Base-by-base conservation (phyloP, 176 grass and related monocot genomes). In the Aegilops sharonensis region DNA sequence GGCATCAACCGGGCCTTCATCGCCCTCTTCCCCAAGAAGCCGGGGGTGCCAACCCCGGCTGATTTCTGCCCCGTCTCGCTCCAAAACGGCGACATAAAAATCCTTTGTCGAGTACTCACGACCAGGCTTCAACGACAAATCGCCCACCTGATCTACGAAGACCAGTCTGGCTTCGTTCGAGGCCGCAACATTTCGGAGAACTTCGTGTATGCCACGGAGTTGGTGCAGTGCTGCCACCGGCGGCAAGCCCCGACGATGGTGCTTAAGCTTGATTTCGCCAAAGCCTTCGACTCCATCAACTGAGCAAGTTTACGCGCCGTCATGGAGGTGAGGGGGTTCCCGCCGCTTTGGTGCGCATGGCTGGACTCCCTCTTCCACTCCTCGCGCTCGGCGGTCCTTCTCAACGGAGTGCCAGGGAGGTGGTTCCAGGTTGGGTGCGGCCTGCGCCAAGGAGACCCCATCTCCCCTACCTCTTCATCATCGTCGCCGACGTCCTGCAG, bases 41-140 rank as follows among this genome's bases (percentile, higher is more conserved):
- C 5, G 11, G 72, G 72, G 10, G 21, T 12, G 1, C 4, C 6
- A 0, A 0, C 18, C 2, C 11, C 24, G 0, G 4, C 2, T 0
- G 21, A 11, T 5, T 75, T 75, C 11, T 1, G 72, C 3, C 42
- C 40, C 0, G 25, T 75, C 4, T 75, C 40, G 0, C 23, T 75
- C 4, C 72, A 75, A 4, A 75, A 75, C 23, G 27, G n/a, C 23
- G 1, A n/a, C 0, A 12, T 75, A 2, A 75, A 75, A 10, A 13
- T 47, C 0, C 10, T 24, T 0, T 13, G 39, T 2, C 45, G 45
- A n/a, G 24, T 13, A 1, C 2, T 73, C 1, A 73, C 21, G 1
- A 47, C 5, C 0, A 9, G 42, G 0, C 4, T 75, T 3, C 72
- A 75, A 8, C 3, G 5, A 1, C 4, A 48, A 39, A 75, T 75